phyloP scores from a whole-genome alignment of 2,329 filamentous ascomycete species.

The Harringtonia lauricola region DNA sequence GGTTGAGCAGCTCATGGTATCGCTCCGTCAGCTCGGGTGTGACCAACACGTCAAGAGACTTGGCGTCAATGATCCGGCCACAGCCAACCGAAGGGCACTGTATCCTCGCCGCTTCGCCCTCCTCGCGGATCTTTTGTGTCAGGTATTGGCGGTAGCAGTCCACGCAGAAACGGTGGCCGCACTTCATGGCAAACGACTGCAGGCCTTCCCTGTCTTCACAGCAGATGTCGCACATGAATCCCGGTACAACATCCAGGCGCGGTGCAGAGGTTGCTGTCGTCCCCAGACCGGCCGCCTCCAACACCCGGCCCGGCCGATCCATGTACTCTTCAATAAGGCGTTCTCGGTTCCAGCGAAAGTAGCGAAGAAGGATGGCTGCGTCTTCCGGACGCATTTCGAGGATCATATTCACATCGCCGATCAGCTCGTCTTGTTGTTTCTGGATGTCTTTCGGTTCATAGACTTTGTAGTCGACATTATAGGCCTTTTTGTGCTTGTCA shows the following conservation, averaged over 20 bases:
- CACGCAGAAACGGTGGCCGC: constrained; percentile 85
- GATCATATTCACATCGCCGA: constrained; percentile 85
- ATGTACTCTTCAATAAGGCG: constrained; percentile 91
- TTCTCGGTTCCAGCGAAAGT: constrained; percentile 95
- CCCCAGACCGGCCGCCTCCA: constrained; percentile 76
- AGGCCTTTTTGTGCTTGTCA: constrained; percentile 61
- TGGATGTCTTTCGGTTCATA: constrained; percentile 73
- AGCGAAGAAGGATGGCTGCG: constrained; percentile 76
- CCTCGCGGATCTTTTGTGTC: constrained; percentile 83
- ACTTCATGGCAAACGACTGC: constrained; percentile 86
- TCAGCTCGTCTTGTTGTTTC: constrained; percentile 71
- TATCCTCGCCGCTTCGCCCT: constrained; percentile 90
- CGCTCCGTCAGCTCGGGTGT: constrained; percentile 43
- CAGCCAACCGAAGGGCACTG: constrained; percentile 85
- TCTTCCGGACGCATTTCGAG: constrained; percentile 83
- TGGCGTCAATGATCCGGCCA: constrained; percentile 81
- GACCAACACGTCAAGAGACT: constrained; percentile 70
- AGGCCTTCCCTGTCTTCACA: constrained; percentile 75
- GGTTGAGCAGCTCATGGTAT: constrained; percentile 77
- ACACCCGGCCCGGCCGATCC: constrained; percentile 68
- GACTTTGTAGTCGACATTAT: constrained; percentile 78
- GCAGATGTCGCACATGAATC: constrained; percentile 90
- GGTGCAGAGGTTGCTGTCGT: constrained; percentile 50
- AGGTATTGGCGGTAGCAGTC: constrained; percentile 90
- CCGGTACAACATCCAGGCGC: constrained; percentile 58